Base-by-base conservation (phyloP, 768 basidiomycete genomes). In the Phylloporus rhodoxanthus region DNA sequence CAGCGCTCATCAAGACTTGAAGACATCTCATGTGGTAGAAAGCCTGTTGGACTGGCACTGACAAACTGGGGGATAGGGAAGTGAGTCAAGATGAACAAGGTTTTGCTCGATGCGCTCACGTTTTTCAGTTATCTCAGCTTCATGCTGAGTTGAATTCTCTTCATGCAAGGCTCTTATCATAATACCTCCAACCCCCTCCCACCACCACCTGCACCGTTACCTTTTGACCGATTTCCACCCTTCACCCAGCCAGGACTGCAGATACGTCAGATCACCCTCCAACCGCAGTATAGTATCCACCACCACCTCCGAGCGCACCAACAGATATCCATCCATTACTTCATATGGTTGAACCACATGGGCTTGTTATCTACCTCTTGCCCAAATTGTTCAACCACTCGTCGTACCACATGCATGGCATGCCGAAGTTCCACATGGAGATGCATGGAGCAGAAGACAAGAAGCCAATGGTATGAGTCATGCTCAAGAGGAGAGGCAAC, bases 121-220 rank as follows among this genome's bases (percentile, higher is more conserved):
- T 48, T 55, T 63, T 61, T 45, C 54, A 67, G 66, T 41, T 67
- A 43, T 67, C 65, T 55, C 59, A 52, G 40, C 57, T 67, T n/a
- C 65, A 72, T 51, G 53, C 65, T 25, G 63, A 74, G 52, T 58
- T 75, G 7, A 65, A 70, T 51, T 62, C 66, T 19, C 68, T 74
- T 15, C 62, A 57, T 48, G 68, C 56, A 66, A 33, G 56, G 59
- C 5, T 63, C 58, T 37, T 66, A 57, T 55, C 67, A 56, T 43
- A 65, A 69, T 50, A 58, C 59, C 43, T 60, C 62, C 32, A 81
- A 81, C 56, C 81, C 81, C 4, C 71, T 82, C 17, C 80, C 80
- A 20, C 62, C 68, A 36, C 80, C 80, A n/a, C 80, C 80, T 11
- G 72, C 76, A 48, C 80, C 78, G 3, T 61, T 80, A 7, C 69